phyloP scores from a whole-genome alignment of 495 filamentous ascomycete species.

The Neurospora sublineolata region DNA sequence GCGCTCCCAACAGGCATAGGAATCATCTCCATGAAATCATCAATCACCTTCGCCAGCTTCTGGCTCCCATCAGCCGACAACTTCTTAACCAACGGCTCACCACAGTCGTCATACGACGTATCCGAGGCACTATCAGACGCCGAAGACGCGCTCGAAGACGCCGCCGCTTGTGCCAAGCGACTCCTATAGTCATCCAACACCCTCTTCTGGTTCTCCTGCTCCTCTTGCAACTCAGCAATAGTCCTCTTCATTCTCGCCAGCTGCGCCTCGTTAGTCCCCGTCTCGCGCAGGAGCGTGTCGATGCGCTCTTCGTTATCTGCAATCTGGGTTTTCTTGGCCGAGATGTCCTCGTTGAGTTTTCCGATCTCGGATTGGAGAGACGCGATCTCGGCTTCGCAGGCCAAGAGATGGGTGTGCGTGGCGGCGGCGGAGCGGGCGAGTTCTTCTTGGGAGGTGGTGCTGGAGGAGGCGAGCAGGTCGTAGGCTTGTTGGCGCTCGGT shows the following conservation, averaged over 20 bases:
- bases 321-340: not conserved
- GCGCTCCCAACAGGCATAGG: not conserved
- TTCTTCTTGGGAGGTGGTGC: not conserved
- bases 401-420: not conserved
- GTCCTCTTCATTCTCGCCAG: not conserved
- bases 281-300: not conserved
- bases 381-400: not conserved
- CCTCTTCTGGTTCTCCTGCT: not conserved
- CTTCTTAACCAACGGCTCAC: not conserved
- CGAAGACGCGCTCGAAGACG: not conserved
- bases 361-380: not conserved
- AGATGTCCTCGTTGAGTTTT: not conserved
- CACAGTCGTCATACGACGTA: constrained; percentile 1
- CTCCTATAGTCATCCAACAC: not conserved
- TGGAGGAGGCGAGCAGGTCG: not conserved
- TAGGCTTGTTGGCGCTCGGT: not conserved
- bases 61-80: not conserved
- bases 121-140: not conserved
- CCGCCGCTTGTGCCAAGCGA: not conserved
- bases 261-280: not conserved
- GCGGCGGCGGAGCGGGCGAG: not conserved
- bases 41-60: not conserved
- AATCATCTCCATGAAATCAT: not conserved
- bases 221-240: not conserved
- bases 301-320: not conserved